phyloP scores from a whole-genome alignment of 345 rosid genomes.

The Populus nigra region DNA sequence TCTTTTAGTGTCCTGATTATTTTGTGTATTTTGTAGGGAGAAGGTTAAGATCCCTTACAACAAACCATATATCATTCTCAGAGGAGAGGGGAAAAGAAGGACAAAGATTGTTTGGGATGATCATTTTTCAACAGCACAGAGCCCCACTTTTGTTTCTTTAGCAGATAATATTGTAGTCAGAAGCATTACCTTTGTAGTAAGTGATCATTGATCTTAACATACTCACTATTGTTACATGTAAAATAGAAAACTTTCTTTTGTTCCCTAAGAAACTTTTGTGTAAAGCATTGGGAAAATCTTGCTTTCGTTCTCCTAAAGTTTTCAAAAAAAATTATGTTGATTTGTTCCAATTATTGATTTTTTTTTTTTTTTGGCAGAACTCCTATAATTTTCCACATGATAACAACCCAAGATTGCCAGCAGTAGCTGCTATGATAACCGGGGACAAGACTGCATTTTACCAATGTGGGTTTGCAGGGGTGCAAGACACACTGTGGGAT shows the following conservation, averaged over 20 bases:
- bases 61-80: slow-evolving; percentile 58
- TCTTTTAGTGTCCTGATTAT: no score
- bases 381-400: slow-evolving; percentile 48
- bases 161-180: slow-evolving; percentile 63
- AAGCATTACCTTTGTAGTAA: slow-evolving; percentile 52
- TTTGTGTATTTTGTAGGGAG: slow-evolving; percentile 43
- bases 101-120: slow-evolving; percentile 71
- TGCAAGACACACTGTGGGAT: slow-evolving; percentile 90
- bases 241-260: no score
- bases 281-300: no score
- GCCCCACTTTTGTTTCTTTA: slow-evolving; percentile 60
- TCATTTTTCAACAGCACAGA: slow-evolving; percentile 34
- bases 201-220: background rate
- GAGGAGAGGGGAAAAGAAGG: slow-evolving; percentile 50
- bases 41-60: slow-evolving; percentile 62
- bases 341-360: background rate
- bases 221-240: background rate
- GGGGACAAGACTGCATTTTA: slow-evolving; percentile 68
- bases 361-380: slow-evolving; percentile 39
- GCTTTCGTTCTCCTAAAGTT: background rate
- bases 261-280: no score
- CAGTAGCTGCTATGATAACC: slow-evolving; percentile 59
- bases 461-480: slow-evolving; percentile 53
- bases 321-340: background rate
- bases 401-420: slow-evolving; percentile 42